Percentiles rank a stretch among this genome's conserved stretches.
Evolutionary conservation across 805 yeast genomes (phyloP).

Genomic region (Nakazawaea siamensis): DNA sequence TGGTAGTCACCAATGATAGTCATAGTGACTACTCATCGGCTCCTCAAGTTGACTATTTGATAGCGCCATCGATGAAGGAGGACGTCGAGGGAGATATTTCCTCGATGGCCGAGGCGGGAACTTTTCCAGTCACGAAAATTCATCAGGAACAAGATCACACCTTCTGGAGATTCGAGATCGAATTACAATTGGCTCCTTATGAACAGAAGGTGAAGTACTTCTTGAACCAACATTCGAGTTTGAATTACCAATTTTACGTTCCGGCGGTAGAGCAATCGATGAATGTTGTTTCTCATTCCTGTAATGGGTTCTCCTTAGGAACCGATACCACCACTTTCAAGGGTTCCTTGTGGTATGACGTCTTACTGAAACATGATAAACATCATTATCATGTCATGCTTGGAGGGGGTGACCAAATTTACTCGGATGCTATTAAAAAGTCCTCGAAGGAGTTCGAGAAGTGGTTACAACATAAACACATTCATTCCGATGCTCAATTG

Average conservation of each 20-base stretch:
- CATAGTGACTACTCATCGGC: constrained; percentile 15
- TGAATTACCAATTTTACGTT: constrained; percentile 53
- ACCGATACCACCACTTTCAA: constrained; percentile 61
- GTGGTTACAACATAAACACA: constrained; percentile 55
- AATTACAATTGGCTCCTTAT: constrained; percentile 32
- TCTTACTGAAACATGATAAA: constrained; percentile 53
- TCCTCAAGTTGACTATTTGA: constrained; percentile 24
- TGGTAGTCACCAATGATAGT: constrained; percentile 51
- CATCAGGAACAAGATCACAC: constrained; percentile 26
- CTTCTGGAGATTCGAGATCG: constrained; percentile 62
- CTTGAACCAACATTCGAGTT: constrained; percentile 34
- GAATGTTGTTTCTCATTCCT: constrained; percentile 78
- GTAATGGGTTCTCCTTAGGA: constrained; percentile 81
- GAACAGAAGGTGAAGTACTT: constrained; percentile 62
- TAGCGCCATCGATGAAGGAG: constrained; percentile 24
- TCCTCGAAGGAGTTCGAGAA: constrained; percentile 43
- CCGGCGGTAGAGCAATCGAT: constrained; percentile 61
- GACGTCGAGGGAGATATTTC: constrained; percentile 11
- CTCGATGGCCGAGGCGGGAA: constrained; percentile 24
- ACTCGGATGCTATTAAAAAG: constrained; percentile 72
- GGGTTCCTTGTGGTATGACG: constrained; percentile 84
- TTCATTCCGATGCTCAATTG: constrained; percentile 30
- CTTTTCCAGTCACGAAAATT: constrained; percentile 36
- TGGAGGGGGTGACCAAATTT: constrained; percentile 97
- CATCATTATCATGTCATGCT: constrained; percentile 83